Base-by-base conservation (phyloP, 1,284 basidiomycete genomes). In the Xanthoconium separans region DNA sequence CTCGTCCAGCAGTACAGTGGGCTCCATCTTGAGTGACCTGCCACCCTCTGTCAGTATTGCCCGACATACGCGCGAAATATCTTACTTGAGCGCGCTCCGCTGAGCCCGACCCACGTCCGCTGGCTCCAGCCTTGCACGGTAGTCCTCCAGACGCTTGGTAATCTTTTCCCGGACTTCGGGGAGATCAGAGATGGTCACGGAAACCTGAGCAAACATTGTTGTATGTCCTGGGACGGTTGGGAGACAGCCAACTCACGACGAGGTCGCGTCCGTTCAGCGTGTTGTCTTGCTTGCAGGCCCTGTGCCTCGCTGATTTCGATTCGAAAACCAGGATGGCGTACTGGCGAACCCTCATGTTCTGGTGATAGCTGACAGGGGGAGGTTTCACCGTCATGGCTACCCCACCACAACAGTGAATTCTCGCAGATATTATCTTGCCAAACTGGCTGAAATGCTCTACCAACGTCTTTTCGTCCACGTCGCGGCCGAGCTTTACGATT, bases 301-400 rank as follows among this genome's bases (percentile, higher is more conserved):
- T 68, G n/a, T 55, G 57, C 3, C 74, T 75, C 20, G 74, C 71
- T 2, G 47, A 46, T 20, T 69, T 59, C 15, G 74, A 66, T 1
- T 49, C 61, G 58, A 83, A 85, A 12, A 73, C 63, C 7, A 85
- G 60, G 7, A 74, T 73, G n/a, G 80, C 84, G 57, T 84, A 84
- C 57, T 75, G 76, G 6, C 72, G 69, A 54, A 82, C 77, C 20
- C 22, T 56, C 57, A 63, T 34, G 66, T 63, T 47, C 56, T 46
- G 39, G 65, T 68, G 47, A 41, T 68, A 66, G 12, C 48, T 65
- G 50, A 44, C 65, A 40, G 37, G 62, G 40, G 56, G 47, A 47
- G 58, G 57, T 36, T 70, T 73, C 6, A 67, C 60, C 13, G 69
- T 73, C 59, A 74, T 65, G 2, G 71, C 71, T 29, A 74, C 68